These are phyloP conservation scores for Chaetoscypha palmicola DNA, from an alignment of 2,329 filamentous ascomycete genomes.

Conservation along the genomic window DNA sequence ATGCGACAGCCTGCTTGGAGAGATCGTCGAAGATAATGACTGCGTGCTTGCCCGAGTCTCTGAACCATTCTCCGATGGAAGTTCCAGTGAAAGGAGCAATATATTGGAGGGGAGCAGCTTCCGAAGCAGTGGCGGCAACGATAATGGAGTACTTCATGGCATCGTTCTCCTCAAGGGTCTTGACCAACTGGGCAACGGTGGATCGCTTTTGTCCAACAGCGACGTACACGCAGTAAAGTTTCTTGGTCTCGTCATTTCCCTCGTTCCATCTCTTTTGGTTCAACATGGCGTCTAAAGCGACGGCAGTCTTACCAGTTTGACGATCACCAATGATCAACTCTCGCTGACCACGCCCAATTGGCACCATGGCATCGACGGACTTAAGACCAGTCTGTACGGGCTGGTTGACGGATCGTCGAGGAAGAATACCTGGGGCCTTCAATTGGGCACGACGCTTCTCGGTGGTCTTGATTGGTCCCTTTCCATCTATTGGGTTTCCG, in stretches of 20 bases:
- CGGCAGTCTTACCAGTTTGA: conserved; percentile 99
- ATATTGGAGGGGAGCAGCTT: conserved; percentile 92
- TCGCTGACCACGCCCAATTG: conserved; percentile 99
- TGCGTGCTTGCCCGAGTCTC: conserved; percentile 81
- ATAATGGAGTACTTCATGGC: conserved; percentile 97
- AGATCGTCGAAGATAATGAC: conserved; percentile 92
- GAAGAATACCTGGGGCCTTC: conserved; percentile 98
- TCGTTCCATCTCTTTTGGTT: conserved; percentile 99
- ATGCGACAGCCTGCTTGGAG: conserved; percentile 95
- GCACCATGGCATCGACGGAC: conserved; percentile 99
- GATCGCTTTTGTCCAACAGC: conserved; percentile 99
- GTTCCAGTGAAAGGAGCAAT: conserved; percentile 83
- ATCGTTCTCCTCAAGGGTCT: conserved; percentile 99
- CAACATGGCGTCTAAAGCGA: conserved; percentile 94
- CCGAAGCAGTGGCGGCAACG: conserved; percentile 93
- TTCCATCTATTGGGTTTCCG: conserved; percentile 98
- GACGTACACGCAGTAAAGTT: conserved; percentile 99
- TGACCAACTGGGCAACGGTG: conserved; percentile 97
- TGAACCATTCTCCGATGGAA: conserved; percentile 42
- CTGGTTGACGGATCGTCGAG: conserved; percentile 94
- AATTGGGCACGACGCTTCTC: conserved; percentile 94
- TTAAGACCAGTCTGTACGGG: conserved; percentile 99
- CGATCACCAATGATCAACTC: conserved; percentile 99
- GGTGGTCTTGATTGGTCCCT: conserved; percentile 90
- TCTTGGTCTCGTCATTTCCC: conserved; percentile 81